Percentiles rank a stretch among this genome's conserved stretches.
Evolutionary conservation across 2,329 filamentous ascomycete species (phyloP).

Genomic region (Cytospora paraplurivora): DNA sequence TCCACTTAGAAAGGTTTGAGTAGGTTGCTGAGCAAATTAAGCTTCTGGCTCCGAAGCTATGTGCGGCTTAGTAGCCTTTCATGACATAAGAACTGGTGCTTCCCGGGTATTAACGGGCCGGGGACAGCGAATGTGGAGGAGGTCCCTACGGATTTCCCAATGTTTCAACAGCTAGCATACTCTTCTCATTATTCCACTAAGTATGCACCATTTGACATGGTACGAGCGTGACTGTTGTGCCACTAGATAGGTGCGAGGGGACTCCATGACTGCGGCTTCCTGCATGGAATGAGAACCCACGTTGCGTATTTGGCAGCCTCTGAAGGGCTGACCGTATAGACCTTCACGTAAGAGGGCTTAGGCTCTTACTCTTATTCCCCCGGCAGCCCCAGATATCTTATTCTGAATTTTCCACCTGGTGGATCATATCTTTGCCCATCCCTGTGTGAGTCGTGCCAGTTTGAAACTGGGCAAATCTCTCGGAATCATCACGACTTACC

Average conservation of each 20-base stretch:
- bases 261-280: constrained; percentile 8
- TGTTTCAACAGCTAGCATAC: constrained; percentile 9
- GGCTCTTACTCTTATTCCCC: not conserved
- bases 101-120: not conserved
- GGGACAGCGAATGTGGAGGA: not conserved
- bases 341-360: constrained; percentile 5
- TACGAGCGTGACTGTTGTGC: not conserved
- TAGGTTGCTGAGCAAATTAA: constrained; percentile 10
- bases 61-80: not conserved
- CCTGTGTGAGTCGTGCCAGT: constrained; percentile 1
- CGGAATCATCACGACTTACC: not conserved
- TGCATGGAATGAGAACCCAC: constrained; percentile 12
- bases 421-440: constrained; percentile 7
- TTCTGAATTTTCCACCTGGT: not conserved
- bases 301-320: constrained; percentile 6
- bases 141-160: too few relatives aligned
- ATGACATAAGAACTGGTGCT: constrained; percentile 14
- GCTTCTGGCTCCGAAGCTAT: constrained; percentile 23
- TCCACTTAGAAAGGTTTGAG: not conserved
- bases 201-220: too few relatives aligned
- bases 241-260: constrained; percentile 9
- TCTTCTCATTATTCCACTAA: not conserved
- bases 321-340: constrained; percentile 8
- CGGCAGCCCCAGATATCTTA: constrained; percentile 3
- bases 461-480: constrained; percentile 3